Percentiles rank a stretch among this genome's conserved stretches.
Evolutionary conservation across 2,329 filamentous ascomycete genomes (phyloP).

Genomic region (Fusarium staphyleae): DNA sequence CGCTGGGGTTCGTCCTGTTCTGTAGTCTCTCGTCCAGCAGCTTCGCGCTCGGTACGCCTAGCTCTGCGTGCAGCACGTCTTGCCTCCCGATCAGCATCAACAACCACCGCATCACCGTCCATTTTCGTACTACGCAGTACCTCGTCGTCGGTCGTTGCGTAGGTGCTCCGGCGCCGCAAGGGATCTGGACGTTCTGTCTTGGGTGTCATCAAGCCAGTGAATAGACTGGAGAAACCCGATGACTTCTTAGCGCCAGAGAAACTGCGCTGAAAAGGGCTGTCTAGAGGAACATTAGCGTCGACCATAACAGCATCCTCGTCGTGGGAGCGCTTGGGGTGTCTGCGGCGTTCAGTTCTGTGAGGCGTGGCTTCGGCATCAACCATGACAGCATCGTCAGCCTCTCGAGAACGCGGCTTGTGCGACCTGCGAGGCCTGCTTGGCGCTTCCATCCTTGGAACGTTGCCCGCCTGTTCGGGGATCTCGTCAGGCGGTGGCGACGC

Average conservation of each 20-base stretch:
- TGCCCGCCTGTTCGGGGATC: slow-evolving; percentile 75
- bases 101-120: slow-evolving; percentile 56
- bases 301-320: slow-evolving; percentile 53
- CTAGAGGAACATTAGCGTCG: slow-evolving; percentile 45
- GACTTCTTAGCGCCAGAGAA: slow-evolving; percentile 56
- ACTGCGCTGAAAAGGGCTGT: slow-evolving; percentile 46
- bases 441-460: slow-evolving; percentile 69
- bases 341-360: slow-evolving; percentile 46
- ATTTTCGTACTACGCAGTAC: slow-evolving; percentile 54
- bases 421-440: slow-evolving; percentile 52
- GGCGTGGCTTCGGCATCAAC: slow-evolving; percentile 48
- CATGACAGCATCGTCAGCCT: slow-evolving; percentile 57
- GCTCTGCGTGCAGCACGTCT: slow-evolving; percentile 69
- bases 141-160: slow-evolving; percentile 60
- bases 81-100: slow-evolving; percentile 67
- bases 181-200: slow-evolving; percentile 50
- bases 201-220: slow-evolving; percentile 64
- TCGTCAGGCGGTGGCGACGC: slow-evolving; percentile 78
- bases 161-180: slow-evolving; percentile 57
- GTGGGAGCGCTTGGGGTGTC: slow-evolving; percentile 44
- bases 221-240: slow-evolving; percentile 63
- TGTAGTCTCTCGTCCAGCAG: slow-evolving; percentile 50
- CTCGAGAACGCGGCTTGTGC: slow-evolving; percentile 50
- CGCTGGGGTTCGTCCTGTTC: slow-evolving; percentile 60
- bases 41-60: slow-evolving; percentile 59